These are phyloP conservation scores for Dioszegia crocea DNA, from an alignment of 768 basidiomycete species.

Conservation along the genomic window DNA sequence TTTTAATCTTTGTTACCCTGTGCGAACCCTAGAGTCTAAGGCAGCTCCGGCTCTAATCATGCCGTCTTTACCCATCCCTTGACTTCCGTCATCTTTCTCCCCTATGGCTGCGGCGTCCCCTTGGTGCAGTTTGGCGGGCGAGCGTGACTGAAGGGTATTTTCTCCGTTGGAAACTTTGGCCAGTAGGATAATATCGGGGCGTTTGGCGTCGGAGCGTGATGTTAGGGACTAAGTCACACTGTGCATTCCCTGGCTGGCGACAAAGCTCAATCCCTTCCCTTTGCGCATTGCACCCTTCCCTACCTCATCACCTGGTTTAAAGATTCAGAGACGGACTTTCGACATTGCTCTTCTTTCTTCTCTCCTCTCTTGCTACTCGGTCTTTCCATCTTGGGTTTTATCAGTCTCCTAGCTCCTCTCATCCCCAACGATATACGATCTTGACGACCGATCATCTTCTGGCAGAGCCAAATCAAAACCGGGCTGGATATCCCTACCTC, in stretches of 20 bases:
- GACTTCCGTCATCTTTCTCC: neutral
- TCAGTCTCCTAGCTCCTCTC: neutral
- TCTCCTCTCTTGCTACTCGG: constrained; percentile 6
- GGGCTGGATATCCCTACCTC: neutral
- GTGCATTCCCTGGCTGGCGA: neutral
- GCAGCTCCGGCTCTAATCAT: neutral
- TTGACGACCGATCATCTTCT: neutral
- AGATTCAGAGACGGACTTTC: constrained; percentile 1
- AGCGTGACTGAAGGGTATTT: constrained; percentile 1
- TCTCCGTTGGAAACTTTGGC: neutral
- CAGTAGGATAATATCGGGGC: neutral
- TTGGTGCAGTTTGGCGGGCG: neutral
- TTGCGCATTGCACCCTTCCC: constrained; percentile 29
- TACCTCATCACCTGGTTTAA: constrained; percentile 8
- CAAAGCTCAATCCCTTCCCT: constrained; percentile 3
- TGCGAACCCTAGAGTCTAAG: neutral
- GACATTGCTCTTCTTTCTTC: neutral
- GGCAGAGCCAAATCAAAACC: constrained; percentile 2
- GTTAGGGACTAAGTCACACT: neutral
- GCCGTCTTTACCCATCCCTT: neutral
- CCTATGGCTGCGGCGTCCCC: neutral
- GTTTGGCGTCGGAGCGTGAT: neutral
- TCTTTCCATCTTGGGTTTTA: constrained; percentile 1
- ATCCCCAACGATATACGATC: constrained; percentile 7
- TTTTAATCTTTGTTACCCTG: neutral